Evolutionary conservation across 106 monocot genomes (phyloP), one percentile per base, ranked within the genome.

Genomic region (Xerophyta viscosa): DNA sequence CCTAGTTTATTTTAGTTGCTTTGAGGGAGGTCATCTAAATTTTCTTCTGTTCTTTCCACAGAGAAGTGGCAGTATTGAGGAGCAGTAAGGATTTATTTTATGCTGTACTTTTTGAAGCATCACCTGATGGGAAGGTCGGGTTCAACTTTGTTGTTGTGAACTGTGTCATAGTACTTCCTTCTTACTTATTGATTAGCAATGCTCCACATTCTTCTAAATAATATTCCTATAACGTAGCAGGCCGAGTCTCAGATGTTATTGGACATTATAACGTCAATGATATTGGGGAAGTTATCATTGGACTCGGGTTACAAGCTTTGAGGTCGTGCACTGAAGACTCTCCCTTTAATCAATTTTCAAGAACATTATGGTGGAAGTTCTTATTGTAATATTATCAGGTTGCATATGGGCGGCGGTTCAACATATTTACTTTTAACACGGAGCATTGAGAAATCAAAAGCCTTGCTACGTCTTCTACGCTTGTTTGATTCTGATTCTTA

Each of bases 301-400:
- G 88, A 24, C 42, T 88, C 17, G 83, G 79, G 46, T 52, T 78
- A 31, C 88, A 83, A 64, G 68, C 72, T 51, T 22, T 88, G 42
- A 83, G 88, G 88, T 88, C 31, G 52, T 66, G 33, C 19, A 49
- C 3, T 62, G 21, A 29, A 57, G 9, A 41, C 17, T 48, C 52
- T 14, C 61, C 15, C 24, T 49, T 29, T 0, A 20, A n/a, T n/a
- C n/a, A n/a, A n/a, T n/a, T 1, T 19, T 31, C 49, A 36, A 9
- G 13, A 20, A 20, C 33, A n/a, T 37, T n/a, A 26, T 12, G 13
- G 31, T n/a, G 12, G 18, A 19, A 10, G 14, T 6, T 52, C 18
- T 29, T 48, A 1, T 48, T 59, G 42, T 8, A 3, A 20, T 7
- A 36, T 37, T 52, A 6, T 54, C 49, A 88, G 88, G 75, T 33